Evolutionary conservation across 2,329 filamentous ascomycete genomes (phyloP).

Genomic region (Parastagonospora nodorum): DNA sequence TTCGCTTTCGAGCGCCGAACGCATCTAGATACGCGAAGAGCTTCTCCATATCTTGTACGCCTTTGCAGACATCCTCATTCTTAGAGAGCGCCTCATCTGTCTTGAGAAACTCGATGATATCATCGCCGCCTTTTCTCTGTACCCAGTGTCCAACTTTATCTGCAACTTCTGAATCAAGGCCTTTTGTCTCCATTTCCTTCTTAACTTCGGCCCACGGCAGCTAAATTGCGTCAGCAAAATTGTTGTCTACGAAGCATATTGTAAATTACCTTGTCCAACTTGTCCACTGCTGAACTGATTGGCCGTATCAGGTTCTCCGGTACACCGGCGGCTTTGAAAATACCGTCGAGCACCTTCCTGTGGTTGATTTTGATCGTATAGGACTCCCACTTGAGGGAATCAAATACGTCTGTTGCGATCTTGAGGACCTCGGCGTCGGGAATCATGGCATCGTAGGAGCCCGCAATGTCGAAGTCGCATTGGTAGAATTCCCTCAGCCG

Average conservation of each 20-base stretch:
- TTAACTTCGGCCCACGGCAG: slow-evolving; percentile 83
- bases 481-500: slow-evolving; percentile 97
- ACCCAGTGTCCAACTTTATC: slow-evolving; percentile 88
- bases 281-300: slow-evolving; percentile 93
- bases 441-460: slow-evolving; percentile 85
- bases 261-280: slow-evolving; percentile 76
- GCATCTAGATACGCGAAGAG: slow-evolving; percentile 83
- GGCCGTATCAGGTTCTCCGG: slow-evolving; percentile 83
- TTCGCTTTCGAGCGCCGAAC: slow-evolving; percentile 71
- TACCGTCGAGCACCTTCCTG: slow-evolving; percentile 88
- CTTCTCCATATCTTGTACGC: slow-evolving; percentile 78
- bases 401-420: slow-evolving; percentile 84
- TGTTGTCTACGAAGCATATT: neutral
- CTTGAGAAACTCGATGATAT: slow-evolving; percentile 62
- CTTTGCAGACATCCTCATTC: slow-evolving; percentile 71
- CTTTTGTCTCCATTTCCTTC: slow-evolving; percentile 95
- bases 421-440: slow-evolving; percentile 88
- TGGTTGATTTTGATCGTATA: slow-evolving; percentile 96
- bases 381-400: slow-evolving; percentile 73
- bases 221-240: slow-evolving; percentile 27
- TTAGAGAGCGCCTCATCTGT: slow-evolving; percentile 51
- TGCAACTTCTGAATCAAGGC: slow-evolving; percentile 74
- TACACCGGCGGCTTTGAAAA: slow-evolving; percentile 90
- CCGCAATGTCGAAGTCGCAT: slow-evolving; percentile 93
- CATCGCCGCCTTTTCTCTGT: slow-evolving; percentile 73